Evolutionary conservation across 345 rosid species (phyloP).

Genomic region (Gynandropsis gynandra): DNA sequence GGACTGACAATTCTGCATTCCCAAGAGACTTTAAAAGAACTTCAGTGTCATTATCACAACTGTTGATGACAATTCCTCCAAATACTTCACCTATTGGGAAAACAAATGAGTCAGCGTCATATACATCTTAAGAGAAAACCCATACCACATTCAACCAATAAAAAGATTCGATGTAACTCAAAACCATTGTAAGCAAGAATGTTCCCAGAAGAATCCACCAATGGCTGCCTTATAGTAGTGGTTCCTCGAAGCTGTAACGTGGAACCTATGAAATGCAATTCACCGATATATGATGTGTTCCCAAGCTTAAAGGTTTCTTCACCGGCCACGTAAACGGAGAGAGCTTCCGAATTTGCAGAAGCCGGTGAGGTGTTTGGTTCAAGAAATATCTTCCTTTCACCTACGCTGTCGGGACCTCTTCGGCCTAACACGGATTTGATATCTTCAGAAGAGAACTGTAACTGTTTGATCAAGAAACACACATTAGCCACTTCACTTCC

Average conservation of each 20-base stretch:
- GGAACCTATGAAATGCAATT: conserved; percentile 60
- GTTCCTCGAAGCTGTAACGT: conserved; percentile 79
- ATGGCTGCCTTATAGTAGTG: conserved; percentile 47
- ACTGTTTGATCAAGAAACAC: conserved; percentile 24
- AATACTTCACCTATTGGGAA: conserved; percentile 61
- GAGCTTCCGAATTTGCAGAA: conserved; percentile 15
- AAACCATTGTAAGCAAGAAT: conserved; percentile 68
- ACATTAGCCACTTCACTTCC: conserved; percentile 5
- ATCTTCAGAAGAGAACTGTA: conserved; percentile 46
- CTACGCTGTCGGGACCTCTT: conserved; percentile 76
- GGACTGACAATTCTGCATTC: conserved; percentile 31
- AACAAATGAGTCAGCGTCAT: not conserved
- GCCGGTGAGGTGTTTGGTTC: conserved; percentile 15
- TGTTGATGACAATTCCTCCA: conserved; percentile 53
- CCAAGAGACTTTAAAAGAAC: conserved; percentile 48
- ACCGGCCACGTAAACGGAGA: conserved; percentile 26
- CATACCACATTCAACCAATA: not conserved
- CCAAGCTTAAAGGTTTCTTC: conserved; percentile 19
- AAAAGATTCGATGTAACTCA: not conserved
- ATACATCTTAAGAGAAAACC: not conserved
- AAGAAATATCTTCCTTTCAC: conserved; percentile 42
- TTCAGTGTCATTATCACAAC: conserved; percentile 56
- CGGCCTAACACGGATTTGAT: conserved; percentile 43
- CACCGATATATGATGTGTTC: conserved; percentile 24
- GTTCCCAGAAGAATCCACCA: conserved; percentile 51